These are phyloP conservation scores for Xylariaceae sp. DNA, from an alignment of 2,329 filamentous ascomycete species.

Conservation along the genomic window DNA sequence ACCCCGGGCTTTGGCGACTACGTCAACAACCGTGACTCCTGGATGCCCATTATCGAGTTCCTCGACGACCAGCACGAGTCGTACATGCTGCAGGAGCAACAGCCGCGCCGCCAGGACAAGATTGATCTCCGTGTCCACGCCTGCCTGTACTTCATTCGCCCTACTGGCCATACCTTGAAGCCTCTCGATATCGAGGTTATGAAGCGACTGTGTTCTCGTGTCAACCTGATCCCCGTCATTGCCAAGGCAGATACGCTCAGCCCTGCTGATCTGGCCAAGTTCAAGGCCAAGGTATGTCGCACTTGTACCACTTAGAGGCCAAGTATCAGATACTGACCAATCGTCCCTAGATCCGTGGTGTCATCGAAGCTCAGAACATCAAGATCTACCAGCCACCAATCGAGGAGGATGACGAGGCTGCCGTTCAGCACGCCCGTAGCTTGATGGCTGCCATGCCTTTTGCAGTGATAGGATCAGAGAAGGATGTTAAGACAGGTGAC, in stretches of 20 bases:
- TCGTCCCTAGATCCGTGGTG: conserved; percentile 72
- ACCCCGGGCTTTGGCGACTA: conserved; percentile 99
- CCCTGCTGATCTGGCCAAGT: conserved; percentile 83
- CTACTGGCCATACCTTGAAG: conserved; percentile 97
- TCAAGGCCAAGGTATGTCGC: conserved; percentile 83
- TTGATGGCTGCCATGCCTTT: conserved; percentile 98
- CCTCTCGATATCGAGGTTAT: conserved; percentile 99
- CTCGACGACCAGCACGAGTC: conserved; percentile 99
- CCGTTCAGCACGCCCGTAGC: conserved; percentile 89
- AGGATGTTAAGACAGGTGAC: conserved; percentile 95
- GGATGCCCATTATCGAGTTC: conserved; percentile 99
- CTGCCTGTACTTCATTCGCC: conserved; percentile 98
- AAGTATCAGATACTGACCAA: conserved; percentile 3
- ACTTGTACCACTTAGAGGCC: neutral
- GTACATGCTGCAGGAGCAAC: conserved; percentile 99
- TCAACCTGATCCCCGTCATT: conserved; percentile 97
- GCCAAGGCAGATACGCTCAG: conserved; percentile 98
- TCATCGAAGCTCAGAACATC: conserved; percentile 97
- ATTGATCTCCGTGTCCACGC: conserved; percentile 98
- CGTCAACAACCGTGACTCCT: conserved; percentile 99
- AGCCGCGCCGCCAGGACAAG: conserved; percentile 96
- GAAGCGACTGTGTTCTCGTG: conserved; percentile 97
- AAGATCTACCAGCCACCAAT: conserved; percentile 98
- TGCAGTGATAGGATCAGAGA: conserved; percentile 97
- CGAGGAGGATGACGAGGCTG: conserved; percentile 97